A percentile compares a stretch with the other conserved stretches of the same genome.
Conservation (phyloP, 1,284 basidiomycete genomes). For the Austroboletus olivaceoglutinosus region DNA sequence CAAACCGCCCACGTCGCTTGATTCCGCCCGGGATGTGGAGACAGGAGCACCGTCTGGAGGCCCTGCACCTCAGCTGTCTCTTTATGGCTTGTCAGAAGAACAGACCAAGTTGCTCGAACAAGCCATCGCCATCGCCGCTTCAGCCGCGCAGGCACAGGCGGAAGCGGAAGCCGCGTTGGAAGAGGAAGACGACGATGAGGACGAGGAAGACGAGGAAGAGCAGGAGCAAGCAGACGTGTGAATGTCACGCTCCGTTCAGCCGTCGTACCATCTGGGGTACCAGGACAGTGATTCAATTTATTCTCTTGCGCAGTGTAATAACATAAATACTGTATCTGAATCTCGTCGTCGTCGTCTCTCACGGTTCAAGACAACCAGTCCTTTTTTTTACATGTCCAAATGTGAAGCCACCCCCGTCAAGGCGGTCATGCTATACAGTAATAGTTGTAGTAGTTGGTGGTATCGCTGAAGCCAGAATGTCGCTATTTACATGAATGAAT, state of each 20-base stretch:
- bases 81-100: slow-evolving; percentile 67
- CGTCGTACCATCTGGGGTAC: slow-evolving; percentile 3
- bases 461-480: slow-evolving; percentile 22
- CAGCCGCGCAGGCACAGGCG: slow-evolving; percentile 68
- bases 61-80: slow-evolving; percentile 43
- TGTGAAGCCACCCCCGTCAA: slow-evolving; percentile 7
- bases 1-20: slow-evolving; percentile 14
- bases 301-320: slow-evolving; percentile 20
- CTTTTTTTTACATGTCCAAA: slow-evolving; percentile 10
- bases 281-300: slow-evolving; percentile 22
- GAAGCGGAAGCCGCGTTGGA: slow-evolving; percentile 71
- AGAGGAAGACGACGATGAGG: slow-evolving; percentile 52
- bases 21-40: slow-evolving; percentile 10
- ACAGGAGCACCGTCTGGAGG: slow-evolving; percentile 3
- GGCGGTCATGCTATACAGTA: slow-evolving; percentile 27
- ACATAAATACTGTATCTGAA: slow-evolving; percentile 23
- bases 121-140: slow-evolving; percentile 66
- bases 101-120: slow-evolving; percentile 64
- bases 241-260: slow-evolving; percentile 12
- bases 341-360: slow-evolving; percentile 9
- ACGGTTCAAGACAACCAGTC: slow-evolving; percentile 7
- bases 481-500: slow-evolving; percentile 32
- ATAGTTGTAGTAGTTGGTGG: slow-evolving; percentile 5
- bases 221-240: slow-evolving; percentile 35
- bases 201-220: slow-evolving; percentile 40